Base-by-base conservation (phyloP, 2,329 filamentous ascomycete genomes). In the Didymella pomorum region DNA sequence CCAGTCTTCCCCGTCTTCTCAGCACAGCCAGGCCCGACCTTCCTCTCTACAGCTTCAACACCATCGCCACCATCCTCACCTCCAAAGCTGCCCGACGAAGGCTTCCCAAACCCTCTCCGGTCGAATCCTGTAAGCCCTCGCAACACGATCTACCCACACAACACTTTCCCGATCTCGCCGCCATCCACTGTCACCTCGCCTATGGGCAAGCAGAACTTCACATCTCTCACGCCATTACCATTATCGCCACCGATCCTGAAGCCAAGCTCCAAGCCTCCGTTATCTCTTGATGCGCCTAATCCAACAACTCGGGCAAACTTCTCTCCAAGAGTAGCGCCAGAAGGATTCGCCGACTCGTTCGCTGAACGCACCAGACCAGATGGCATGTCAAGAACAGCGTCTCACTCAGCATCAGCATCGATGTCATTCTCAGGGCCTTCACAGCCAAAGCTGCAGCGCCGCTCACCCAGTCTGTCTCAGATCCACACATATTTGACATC, bases 41-140 rank as follows among this genome's bases (percentile, higher is more conserved):
- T 76, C 39, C 66, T 75, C 14, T 75, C 74, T 5, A 66, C 71
- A 25, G 64, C 71, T 31, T 72, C 71, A 3, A 75, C 74, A 5
- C 73, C 73, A 4, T 75, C 72, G 5, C 73, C 73, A 12, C 72
- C 72, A 10, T 60, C 67, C 39, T 73, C 72, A n/a, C 67, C 71
- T 29, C 52, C 56, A n/a, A 61, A 60, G 12, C 65, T 69, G 39
- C 66, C 63, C 9, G 71, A 60, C 35, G 56, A 68, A n/a, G 52
- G 60, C 1, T 69, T 71, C n/a, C 61, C 70, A 3, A 65, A 70
- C 12, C 66, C 67, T 1, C 59, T 72, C n/a, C 59, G 63, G 37
- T 68, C 68, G 2, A 68, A 68, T 12, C 63, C 68, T 2, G 58
- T 68, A 11, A 63, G 63, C 37, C 55, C 62, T 23, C 49, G 43